Evolutionary conservation across 208 protist genomes (phyloP).

Genomic region (Trypanosoma brucei): DNA sequence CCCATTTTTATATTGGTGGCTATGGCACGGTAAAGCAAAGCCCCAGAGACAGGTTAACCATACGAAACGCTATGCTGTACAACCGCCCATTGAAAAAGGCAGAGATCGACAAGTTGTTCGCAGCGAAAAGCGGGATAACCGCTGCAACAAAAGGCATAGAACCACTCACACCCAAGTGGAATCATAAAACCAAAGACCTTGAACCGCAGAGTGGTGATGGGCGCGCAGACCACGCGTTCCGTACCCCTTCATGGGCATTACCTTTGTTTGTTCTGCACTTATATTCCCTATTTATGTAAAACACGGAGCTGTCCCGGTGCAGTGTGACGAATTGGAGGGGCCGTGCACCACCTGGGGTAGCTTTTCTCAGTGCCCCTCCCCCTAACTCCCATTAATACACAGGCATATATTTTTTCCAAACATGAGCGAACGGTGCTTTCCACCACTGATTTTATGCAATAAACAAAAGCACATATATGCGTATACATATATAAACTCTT

Average conservation of each 20-base stretch:
- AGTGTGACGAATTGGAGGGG: too few species aligned
- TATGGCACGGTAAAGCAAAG: neutral
- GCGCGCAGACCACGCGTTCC: neutral
- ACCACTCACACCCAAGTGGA: neutral
- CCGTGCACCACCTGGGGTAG: too few species aligned
- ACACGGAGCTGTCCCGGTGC: too few species aligned
- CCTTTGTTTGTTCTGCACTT: neutral
- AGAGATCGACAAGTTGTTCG: conserved; percentile 11
- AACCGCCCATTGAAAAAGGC: conserved; percentile 4
- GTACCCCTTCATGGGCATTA: neutral
- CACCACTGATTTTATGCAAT: too few species aligned
- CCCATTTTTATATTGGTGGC: conserved; percentile 19
- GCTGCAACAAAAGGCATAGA: neutral
- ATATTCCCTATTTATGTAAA: too few species aligned
- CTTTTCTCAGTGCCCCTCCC: too few species aligned
- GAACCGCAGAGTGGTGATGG: neutral
- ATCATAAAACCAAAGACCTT: too few species aligned
- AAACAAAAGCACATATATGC: too few species aligned
- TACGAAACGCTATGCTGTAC: conserved; percentile 17
- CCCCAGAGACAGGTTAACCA: neutral
- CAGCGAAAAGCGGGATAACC: neutral
- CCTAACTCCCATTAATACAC: too few species aligned
- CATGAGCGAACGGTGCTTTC: too few species aligned
- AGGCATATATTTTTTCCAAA: too few species aligned
- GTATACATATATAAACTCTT: too few species aligned